Base-by-base conservation (phyloP, 805 yeast genomes). In the Kodamaea laetipori region DNA sequence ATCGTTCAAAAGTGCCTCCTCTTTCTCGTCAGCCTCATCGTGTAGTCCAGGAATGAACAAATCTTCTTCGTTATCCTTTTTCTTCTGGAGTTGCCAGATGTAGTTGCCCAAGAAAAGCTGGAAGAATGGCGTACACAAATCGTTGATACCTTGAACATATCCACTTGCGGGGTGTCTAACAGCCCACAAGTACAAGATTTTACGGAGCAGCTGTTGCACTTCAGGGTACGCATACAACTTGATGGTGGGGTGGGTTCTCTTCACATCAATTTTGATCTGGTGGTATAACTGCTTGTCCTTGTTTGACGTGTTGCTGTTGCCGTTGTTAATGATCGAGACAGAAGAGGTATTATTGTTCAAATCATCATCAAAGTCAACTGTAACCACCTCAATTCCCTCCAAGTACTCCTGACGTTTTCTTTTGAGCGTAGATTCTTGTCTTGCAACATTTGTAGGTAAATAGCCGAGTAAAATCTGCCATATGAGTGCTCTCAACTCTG, bases 151-250 rank as follows among this genome's bases (percentile, higher is more conserved):
- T 68, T 92, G 99, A 15, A 92, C 99, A 63, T 92, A 92, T 11
- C 99, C 99, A 58, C 94, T 83, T 5, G 98, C 97, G 1, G 99
- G 98, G 60, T 94, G 98, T 52, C 98, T 76, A 18, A 92, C 82
- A 0, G 98, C 95, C 99, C 99, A 92, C 25, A 92, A 69, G 57
- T 90, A 92, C 42, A 92, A 67, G 7, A 94, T 81, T 52, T 85
- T 80, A 54, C 90, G 90, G 46, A 92, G 69, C 11, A 95, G 80
- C 43, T 81, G 69, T 53, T 92, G 98, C 0, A 94, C 87, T 2
- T 82, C 69, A 15, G 77, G 77, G 53, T 61, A 78, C 11, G 84
- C 73, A 57, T 92, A 92, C 27, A 92, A 72, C 47, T 78, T 80
- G 40, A 90, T 78, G 37, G 82, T 80, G 4, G 97, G 98, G 55